phyloP scores from a whole-genome alignment of 768 basidiomycete species.

The Cystofilobasidium ferigula region DNA sequence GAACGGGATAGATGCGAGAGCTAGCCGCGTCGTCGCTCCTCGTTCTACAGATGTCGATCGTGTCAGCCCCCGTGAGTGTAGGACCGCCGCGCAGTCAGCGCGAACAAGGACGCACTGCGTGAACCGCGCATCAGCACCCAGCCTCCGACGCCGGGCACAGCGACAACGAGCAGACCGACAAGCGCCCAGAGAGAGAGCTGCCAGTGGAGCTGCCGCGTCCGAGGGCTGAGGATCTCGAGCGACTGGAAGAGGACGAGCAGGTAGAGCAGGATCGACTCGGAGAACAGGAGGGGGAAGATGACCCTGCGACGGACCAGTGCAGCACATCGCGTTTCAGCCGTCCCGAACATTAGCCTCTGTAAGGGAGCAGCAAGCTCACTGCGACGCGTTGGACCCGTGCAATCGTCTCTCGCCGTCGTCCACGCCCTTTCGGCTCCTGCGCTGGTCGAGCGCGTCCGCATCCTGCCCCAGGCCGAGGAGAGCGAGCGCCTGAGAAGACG shows the following conservation, averaged over 20 bases:
- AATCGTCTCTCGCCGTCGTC: neutral
- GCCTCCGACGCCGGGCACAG: constrained; percentile 49
- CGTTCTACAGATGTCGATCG: neutral
- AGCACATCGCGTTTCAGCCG: neutral
- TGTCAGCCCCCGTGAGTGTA: neutral
- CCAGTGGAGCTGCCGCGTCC: constrained; percentile 60
- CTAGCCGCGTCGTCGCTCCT: neutral
- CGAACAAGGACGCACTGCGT: neutral
- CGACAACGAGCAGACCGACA: constrained; percentile 51
- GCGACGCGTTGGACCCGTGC: neutral
- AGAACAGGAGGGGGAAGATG: constrained; percentile 59
- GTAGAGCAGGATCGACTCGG: constrained; percentile 64
- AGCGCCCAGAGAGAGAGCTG: constrained; percentile 53
- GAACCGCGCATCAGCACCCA: constrained; percentile 28
- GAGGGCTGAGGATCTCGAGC: constrained; percentile 45
- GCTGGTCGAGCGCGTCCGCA: neutral
- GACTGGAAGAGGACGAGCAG: constrained; percentile 63
- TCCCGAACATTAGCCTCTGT: neutral
- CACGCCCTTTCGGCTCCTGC: neutral
- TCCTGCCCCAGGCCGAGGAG: neutral
- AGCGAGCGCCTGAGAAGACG: neutral
- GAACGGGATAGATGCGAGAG: constrained; percentile 7
- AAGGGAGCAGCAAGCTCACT: neutral
- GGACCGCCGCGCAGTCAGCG: neutral
- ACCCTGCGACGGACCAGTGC: constrained; percentile 11